Conservation (phyloP, 129 eudicot species). For the Apium graveolens region DNA sequence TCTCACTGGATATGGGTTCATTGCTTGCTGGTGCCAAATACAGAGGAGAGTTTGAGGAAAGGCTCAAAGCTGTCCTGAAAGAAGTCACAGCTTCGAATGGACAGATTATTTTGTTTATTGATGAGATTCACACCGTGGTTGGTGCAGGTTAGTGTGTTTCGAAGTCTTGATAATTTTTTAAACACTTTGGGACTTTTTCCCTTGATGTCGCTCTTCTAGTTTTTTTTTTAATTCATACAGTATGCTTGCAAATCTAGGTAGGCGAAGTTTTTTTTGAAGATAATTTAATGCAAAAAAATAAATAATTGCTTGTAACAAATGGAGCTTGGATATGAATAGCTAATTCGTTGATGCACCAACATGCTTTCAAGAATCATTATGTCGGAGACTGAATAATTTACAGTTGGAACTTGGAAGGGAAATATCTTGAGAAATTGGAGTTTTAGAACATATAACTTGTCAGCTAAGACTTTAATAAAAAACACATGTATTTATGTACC, state of each 20-base stretch:
- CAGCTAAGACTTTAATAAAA: background rate
- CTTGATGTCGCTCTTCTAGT: background rate
- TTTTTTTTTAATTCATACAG: background rate
- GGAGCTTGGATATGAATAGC: background rate
- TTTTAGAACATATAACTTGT: background rate
- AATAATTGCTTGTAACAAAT: background rate
- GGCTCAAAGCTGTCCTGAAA: constrained; percentile 92
- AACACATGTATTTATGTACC: background rate
- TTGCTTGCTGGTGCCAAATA: constrained; percentile 96
- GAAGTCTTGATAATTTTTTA: background rate
- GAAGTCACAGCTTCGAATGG: constrained; percentile 94
- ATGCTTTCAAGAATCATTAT: background rate
- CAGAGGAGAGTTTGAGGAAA: constrained; percentile 95
- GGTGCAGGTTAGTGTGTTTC: constrained; percentile 66
- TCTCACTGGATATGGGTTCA: constrained; percentile 94
- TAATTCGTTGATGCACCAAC: background rate
- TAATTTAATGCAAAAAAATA: background rate
- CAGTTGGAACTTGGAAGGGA: too few species aligned
- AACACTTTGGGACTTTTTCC: background rate
- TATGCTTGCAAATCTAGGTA: background rate
- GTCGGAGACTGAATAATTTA: background rate
- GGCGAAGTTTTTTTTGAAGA: background rate
- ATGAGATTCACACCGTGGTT: constrained; percentile 95
- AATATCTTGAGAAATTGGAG: background rate
- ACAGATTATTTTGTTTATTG: constrained; percentile 80